These are phyloP conservation scores for Aureobasidium sp. DNA, from an alignment of 2,329 filamentous ascomycete species.

Conservation along the genomic window DNA sequence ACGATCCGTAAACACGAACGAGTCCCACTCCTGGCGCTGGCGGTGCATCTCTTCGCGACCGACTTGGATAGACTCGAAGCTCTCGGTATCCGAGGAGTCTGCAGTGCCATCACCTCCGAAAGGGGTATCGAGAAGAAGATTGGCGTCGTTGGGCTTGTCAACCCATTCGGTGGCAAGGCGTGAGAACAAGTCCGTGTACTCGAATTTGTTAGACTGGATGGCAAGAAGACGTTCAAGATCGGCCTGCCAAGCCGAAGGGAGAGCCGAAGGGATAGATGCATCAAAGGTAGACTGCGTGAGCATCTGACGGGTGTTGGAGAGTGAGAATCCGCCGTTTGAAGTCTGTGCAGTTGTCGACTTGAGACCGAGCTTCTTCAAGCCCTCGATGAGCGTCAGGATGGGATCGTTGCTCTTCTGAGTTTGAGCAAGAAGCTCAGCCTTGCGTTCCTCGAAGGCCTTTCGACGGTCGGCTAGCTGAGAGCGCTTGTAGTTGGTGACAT, in stretches of 20 bases:
- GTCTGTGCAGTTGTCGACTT: background rate
- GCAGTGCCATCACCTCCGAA: background rate
- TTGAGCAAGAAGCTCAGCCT: background rate
- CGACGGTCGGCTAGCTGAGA: constrained; percentile 11
- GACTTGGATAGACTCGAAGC: constrained; percentile 34
- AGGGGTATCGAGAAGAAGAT: constrained; percentile 15
- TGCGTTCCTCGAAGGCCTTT: constrained; percentile 9
- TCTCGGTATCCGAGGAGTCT: constrained; percentile 22
- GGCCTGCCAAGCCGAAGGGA: constrained; percentile 6
- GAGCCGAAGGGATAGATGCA: constrained; percentile 16
- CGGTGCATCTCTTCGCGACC: constrained; percentile 38
- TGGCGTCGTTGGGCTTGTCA: constrained; percentile 26
- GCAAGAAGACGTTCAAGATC: constrained; percentile 35
- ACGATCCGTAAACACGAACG: constrained; percentile 46
- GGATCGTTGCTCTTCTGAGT: constrained; percentile 1
- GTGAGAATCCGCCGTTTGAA: background rate
- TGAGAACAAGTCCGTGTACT: constrained; percentile 41
- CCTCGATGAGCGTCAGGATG: constrained; percentile 7
- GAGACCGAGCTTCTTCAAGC: constrained; percentile 17
- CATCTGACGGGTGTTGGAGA: constrained; percentile 15
- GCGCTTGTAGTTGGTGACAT: constrained; percentile 19
- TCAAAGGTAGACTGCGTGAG: constrained; percentile 16
- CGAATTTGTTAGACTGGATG: constrained; percentile 37
- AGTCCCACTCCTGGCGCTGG: constrained; percentile 45
- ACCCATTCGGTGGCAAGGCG: constrained; percentile 46